Evolutionary conservation across 352 stramenopile species (phyloP).

Genomic region (Phytophthora melonis): DNA sequence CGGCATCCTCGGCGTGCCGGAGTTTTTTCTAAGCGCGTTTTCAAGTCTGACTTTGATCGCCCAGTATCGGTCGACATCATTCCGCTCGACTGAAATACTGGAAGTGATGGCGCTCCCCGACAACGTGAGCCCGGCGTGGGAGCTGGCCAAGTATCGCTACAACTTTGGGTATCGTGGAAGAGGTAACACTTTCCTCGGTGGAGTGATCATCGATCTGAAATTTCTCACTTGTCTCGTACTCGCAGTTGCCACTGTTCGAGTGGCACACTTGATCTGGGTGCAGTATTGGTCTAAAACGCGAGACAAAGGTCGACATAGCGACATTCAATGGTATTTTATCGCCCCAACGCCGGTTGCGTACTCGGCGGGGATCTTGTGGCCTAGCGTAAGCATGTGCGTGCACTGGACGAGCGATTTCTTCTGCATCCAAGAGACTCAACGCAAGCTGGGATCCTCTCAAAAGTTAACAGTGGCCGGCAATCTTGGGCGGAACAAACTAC

Average conservation of each 20-base stretch:
- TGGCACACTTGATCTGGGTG: neutral
- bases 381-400: conserved; percentile 36
- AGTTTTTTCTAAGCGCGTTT: conserved; percentile 43
- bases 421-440: conserved; percentile 22
- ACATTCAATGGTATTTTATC: conserved; percentile 11
- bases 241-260: neutral
- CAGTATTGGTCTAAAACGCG: neutral
- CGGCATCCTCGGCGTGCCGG: conserved; percentile 35
- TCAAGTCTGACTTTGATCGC: conserved; percentile 41
- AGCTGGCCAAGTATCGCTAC: neutral
- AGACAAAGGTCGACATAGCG: neutral
- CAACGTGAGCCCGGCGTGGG: neutral
- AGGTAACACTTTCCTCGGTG: conserved; percentile 21
- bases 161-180: conserved; percentile 4
- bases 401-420: conserved; percentile 41
- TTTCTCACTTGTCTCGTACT: conserved; percentile 35
- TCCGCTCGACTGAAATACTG: conserved; percentile 19
- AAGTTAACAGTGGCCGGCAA: neutral
- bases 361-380: conserved; percentile 35
- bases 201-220: conserved; percentile 36
- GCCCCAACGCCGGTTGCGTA: conserved; percentile 37
- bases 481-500: neutral
- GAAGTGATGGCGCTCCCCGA: conserved; percentile 9
- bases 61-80: conserved; percentile 28
- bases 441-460: neutral